Conservation (phyloP, 2,329 filamentous ascomycete species). For the Penicillium oxalicum region DNA sequence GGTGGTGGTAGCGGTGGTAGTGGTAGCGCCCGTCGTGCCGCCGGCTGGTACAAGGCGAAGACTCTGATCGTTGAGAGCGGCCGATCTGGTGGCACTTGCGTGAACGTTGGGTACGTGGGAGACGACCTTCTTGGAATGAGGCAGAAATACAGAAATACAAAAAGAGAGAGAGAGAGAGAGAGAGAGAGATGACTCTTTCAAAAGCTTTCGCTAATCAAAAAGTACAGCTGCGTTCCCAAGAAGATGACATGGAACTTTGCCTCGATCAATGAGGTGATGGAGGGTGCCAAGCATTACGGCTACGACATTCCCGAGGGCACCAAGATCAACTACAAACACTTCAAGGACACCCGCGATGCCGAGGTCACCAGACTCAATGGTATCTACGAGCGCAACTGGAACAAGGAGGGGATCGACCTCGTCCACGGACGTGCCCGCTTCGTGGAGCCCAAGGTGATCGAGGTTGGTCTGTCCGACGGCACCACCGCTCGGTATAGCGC, state of each 20-base stretch:
- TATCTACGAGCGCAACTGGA: slow-evolving; percentile 47
- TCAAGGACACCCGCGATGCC: slow-evolving; percentile 45
- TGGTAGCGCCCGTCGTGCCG: slow-evolving; percentile 45
- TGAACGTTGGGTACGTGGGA: slow-evolving; percentile 47
- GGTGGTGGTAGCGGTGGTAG: slow-evolving; percentile 51
- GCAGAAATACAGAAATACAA: no score
- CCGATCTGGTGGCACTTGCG: slow-evolving; percentile 45
- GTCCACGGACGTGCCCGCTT: slow-evolving; percentile 46
- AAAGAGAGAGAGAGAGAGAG: no score
- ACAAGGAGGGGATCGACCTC: slow-evolving; percentile 45
- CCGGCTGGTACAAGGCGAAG: slow-evolving; percentile 49
- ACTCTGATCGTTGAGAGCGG: slow-evolving; percentile 48
- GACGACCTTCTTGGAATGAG: no score
- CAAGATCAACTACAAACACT: slow-evolving; percentile 41
- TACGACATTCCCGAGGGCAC: slow-evolving; percentile 42
- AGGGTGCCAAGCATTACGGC: slow-evolving; percentile 43
- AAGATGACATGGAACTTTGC: slow-evolving; percentile 51
- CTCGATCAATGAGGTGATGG: slow-evolving; percentile 44
- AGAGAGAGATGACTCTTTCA: no score
- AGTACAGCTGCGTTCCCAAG: slow-evolving; percentile 46
- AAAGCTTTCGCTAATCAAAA: background rate
- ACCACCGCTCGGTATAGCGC: slow-evolving; percentile 36
- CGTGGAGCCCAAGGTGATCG: slow-evolving; percentile 40
- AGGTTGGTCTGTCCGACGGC: slow-evolving; percentile 41
- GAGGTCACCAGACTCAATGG: slow-evolving; percentile 43